Evolutionary conservation across 176 grass and related monocot species (phyloP), one percentile per base, ranked within the genome.

Genomic region (Ampelocalamus luodianensis): DNA sequence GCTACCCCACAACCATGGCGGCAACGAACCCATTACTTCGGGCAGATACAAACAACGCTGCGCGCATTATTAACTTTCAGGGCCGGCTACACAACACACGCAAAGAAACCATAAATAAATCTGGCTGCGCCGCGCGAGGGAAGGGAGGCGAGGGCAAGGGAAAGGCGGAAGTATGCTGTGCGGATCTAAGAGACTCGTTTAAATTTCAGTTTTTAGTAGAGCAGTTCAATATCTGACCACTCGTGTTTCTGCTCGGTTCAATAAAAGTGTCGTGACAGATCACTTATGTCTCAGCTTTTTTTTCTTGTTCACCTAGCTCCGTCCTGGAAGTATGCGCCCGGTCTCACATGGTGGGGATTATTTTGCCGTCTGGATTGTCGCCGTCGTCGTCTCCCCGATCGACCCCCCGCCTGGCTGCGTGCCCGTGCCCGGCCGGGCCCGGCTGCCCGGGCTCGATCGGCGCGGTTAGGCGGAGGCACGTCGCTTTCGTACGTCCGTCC

Each of bases 261-360:
- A 34, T 0, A 34, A 34, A 34, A 34, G 3, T 2, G 3, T 34
- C 32, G 2, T 2, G 3, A 34, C 32, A 34, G 32, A 34, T 34
- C 32, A 34, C 1, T 3, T 3, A 3, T 34, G 32, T 34, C 32
- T 34, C 32, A 1, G 32, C 2, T 34, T 2, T 1, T 34, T 34
- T 34, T 34, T 29, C 1, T 29, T 29, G n/a, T 29, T 34, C 0
- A 34, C 2, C 32, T 34, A 34, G 32, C 1, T 1, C 32, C 2
- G 32, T 34, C 32, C 32, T 34, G 29, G 63, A 68, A 16, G 64
- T 18, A 39, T 24, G 32, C 27, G 64, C 32, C 27, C 65, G 22
- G 50, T 16, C 4, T 72, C 80, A 72, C 51, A 16, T 60, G 67
- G 80, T 61, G 51, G 67, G 67, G 49, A 51, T 51, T 17, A 49